Percentiles rank a stretch among this genome's conserved stretches.
Conservation (phyloP, 1,284 basidiomycete species). For the Pascua sp. region DNA sequence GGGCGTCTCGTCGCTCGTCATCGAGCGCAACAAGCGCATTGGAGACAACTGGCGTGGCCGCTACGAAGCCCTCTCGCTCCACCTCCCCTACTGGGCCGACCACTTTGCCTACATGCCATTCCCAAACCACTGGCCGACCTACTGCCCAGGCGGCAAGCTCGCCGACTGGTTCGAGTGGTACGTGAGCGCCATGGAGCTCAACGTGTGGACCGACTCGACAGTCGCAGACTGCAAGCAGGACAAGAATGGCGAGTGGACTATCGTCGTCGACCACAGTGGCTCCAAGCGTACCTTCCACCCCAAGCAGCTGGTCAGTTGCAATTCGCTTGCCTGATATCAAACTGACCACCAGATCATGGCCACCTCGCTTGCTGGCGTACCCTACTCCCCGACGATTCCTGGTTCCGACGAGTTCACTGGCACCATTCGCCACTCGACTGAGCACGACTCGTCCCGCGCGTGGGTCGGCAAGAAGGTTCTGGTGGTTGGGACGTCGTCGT, state of each 20-base stretch:
- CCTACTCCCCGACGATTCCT: conserved; percentile 20
- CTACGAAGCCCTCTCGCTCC: conserved; percentile 61
- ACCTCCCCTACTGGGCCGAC: conserved; percentile 57
- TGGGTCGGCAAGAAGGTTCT: conserved; percentile 60
- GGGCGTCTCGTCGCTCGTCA: conserved; percentile 43
- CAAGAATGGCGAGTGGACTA: conserved; percentile 54
- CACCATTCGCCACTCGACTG: conserved; percentile 56
- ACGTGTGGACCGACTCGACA: conserved; percentile 49
- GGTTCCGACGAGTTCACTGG: conserved; percentile 53
- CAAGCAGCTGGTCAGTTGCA: conserved; percentile 6
- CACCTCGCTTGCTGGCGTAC: conserved; percentile 28
- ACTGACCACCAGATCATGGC: conserved; percentile 30
- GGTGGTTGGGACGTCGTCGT: conserved; percentile 61
- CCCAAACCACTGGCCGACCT: conserved; percentile 59
- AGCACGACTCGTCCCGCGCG: conserved; percentile 54
- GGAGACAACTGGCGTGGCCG: conserved; percentile 53
- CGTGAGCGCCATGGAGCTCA: conserved; percentile 35
- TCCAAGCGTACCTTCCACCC: conserved; percentile 54
- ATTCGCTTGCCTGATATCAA: no score
- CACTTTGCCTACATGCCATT: conserved; percentile 53
- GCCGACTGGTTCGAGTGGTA: conserved; percentile 39
- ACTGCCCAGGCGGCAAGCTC: conserved; percentile 55
- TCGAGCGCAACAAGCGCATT: conserved; percentile 45
- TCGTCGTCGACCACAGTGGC: conserved; percentile 51
- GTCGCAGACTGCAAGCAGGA: conserved; percentile 53